Evolutionary conservation across 768 basidiomycete genomes (phyloP).

Genomic region (Suillus placidus): DNA sequence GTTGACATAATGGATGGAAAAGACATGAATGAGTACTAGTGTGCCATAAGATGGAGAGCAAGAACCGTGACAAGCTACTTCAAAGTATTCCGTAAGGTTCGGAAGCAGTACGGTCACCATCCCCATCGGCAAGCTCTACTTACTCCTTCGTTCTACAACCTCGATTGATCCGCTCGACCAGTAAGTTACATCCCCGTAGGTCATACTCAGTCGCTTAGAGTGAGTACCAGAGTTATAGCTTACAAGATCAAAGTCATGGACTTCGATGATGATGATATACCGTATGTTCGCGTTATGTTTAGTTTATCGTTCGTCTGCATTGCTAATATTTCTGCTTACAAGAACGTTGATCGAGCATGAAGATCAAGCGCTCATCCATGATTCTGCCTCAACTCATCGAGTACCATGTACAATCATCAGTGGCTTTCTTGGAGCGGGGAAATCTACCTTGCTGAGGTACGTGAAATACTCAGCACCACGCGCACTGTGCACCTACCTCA

Average conservation of each 20-base stretch:
- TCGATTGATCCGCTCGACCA: not conserved
- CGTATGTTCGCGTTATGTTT: slow-evolving; percentile 41
- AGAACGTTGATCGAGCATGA: slow-evolving; percentile 37
- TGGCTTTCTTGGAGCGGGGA: slow-evolving; percentile 93
- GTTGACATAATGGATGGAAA: slow-evolving; percentile 9
- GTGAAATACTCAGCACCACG: slow-evolving; percentile 22
- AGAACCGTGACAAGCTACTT: not conserved
- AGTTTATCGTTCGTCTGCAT: slow-evolving; percentile 11
- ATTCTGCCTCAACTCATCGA: slow-evolving; percentile 25
- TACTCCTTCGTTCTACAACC: not conserved
- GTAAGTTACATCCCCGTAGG: not conserved
- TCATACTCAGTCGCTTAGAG: not conserved
- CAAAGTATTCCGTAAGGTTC: slow-evolving; percentile 26
- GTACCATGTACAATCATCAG: slow-evolving; percentile 94
- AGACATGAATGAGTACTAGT: slow-evolving; percentile 4
- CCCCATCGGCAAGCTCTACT: not conserved
- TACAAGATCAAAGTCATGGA: slow-evolving; percentile 38
- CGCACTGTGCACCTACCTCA: not conserved
- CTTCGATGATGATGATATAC: slow-evolving; percentile 63
- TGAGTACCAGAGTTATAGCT: not conserved
- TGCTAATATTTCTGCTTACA: slow-evolving; percentile 12
- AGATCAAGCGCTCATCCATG: not conserved
- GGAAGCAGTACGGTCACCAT: slow-evolving; percentile 18
- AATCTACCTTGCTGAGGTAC: slow-evolving; percentile 87
- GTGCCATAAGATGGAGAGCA: slow-evolving; percentile 2